phyloP scores from a whole-genome alignment of 192 early-diverging fungal species.

The Geranomyces variabilis region DNA sequence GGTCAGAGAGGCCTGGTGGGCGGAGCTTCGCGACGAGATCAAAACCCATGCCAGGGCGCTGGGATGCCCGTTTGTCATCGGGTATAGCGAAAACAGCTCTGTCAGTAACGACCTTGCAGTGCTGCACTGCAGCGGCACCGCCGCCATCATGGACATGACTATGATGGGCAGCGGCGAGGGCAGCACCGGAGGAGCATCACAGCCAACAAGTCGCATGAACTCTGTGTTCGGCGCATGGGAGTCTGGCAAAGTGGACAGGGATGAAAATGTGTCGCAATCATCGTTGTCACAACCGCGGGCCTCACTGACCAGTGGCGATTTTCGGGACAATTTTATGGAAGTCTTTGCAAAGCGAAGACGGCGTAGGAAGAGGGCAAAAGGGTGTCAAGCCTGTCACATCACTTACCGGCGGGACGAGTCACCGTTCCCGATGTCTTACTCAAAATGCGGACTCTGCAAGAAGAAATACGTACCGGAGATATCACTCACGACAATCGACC shows the following conservation, averaged over 20 bases:
- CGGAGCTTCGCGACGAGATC: slow-evolving; percentile 79
- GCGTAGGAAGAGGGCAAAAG: slow-evolving; percentile 27
- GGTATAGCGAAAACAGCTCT: slow-evolving; percentile 69
- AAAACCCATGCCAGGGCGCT: slow-evolving; percentile 70
- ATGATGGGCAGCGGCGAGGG: slow-evolving; percentile 15
- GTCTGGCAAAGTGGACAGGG: slow-evolving; percentile 5
- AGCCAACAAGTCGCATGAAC: slow-evolving; percentile 14
- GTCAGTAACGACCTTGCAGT: slow-evolving; percentile 70
- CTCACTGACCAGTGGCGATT: slow-evolving; percentile 26
- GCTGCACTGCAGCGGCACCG: slow-evolving; percentile 76
- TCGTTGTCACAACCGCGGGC: slow-evolving; percentile 14
- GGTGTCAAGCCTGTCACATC: slow-evolving; percentile 67
- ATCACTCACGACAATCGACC: slow-evolving; percentile 71
- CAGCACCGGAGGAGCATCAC: not conserved
- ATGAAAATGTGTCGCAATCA: slow-evolving; percentile 10
- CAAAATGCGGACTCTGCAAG: slow-evolving; percentile 70
- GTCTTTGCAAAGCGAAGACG: slow-evolving; percentile 23
- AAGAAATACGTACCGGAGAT: slow-evolving; percentile 78
- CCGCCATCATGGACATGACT: slow-evolving; percentile 61
- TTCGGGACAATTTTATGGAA: slow-evolving; percentile 27
- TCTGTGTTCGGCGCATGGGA: slow-evolving; percentile 9
- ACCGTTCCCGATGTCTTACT: slow-evolving; percentile 71
- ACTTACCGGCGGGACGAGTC: slow-evolving; percentile 64
- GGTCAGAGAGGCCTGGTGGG: slow-evolving; percentile 67
- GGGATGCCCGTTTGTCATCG: slow-evolving; percentile 72